Conservation (phyloP, 805 yeast genomes). For the Saitoella complicata region DNA sequence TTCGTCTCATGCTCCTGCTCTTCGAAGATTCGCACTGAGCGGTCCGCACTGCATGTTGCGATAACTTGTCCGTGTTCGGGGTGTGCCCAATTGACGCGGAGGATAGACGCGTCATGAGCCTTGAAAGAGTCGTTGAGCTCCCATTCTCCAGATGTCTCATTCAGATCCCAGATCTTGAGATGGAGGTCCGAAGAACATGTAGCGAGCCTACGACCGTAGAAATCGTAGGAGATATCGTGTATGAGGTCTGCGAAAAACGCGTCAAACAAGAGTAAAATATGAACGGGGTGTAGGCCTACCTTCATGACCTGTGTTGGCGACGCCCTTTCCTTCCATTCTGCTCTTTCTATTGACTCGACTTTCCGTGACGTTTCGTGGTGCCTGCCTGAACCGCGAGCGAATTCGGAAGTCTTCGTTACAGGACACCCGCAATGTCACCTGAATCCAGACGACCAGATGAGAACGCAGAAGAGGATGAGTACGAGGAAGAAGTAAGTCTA, state of each 20-base stretch:
- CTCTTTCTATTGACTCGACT: too few relatives aligned
- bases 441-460: too few relatives aligned
- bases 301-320: too few relatives aligned
- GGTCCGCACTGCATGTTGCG: constrained; percentile 79
- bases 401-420: too few relatives aligned
- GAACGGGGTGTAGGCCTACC: too few relatives aligned
- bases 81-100: constrained; percentile 77
- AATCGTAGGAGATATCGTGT: constrained; percentile 76
- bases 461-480: too few relatives aligned
- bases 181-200: constrained; percentile 93
- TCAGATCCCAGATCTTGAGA: constrained; percentile 71
- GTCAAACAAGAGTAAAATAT: too few relatives aligned
- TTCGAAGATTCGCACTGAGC: constrained; percentile 81
- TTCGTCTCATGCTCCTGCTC: constrained; percentile 54
- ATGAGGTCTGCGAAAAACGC: constrained; percentile 27
- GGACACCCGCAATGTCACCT: too few relatives aligned
- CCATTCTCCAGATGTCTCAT: constrained; percentile 52
- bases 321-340: too few relatives aligned
- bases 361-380: too few relatives aligned
- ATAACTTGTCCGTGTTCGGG: constrained; percentile 83
- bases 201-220: constrained; percentile 81
- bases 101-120: constrained; percentile 83
- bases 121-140: constrained; percentile 76
- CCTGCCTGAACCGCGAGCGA: too few relatives aligned
- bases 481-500: too few relatives aligned